Evolutionary conservation across 495 filamentous ascomycete species (phyloP), one percentile per base, ranked within the genome.

Genomic region (Glarea lozoyensis): DNA sequence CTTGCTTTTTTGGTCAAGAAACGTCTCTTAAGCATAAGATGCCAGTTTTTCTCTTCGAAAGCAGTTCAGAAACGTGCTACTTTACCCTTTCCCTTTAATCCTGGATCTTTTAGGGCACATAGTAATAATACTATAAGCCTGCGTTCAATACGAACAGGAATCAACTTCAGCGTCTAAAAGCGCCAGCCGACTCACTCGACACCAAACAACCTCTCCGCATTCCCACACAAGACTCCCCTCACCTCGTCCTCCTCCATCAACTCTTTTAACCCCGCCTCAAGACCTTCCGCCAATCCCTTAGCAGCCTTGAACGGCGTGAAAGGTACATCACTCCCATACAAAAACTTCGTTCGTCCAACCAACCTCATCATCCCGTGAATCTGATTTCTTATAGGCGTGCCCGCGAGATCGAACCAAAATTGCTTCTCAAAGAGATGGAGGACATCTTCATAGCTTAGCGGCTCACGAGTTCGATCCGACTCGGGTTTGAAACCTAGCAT

Each of bases 201-300:
- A 13, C 37, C 37, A 19, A 43, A 29, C 2, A 43, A 12, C 30
- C 17, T 34, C 21, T 56, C 37, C 24, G 45, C 46, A 15, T 54
- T 42, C n/a, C 50, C 36, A 7, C 34, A 15, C 42, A 56, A 43
- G 9, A 50, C 51, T 7, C 12, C 37, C 24, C 38, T 25, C 12
- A 45, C 41, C 11, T 53, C 53, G 23, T 39, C 37, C 37, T 39
- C 37, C 23, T 13, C 23, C 37, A 13, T 20, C 37, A 39, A 20
- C 37, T 39, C 37, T 19, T 19, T 19, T 39, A 19, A 13, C 37
- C 37, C 37, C 37, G 19, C 37, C 15, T 39, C 37, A 13, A 39
- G 19, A 13, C 23, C 23, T 39, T 39, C 23, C 19, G 23, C 23
- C 23, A 39, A 39, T 39, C 15, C 23, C 37, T 39, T 39, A 13